Percentiles rank a stretch among this genome's conserved stretches.
These are phyloP conservation scores for Tuber microsphaerosporum DNA, from an alignment of 495 filamentous ascomycete species.

Conservation along the genomic window DNA sequence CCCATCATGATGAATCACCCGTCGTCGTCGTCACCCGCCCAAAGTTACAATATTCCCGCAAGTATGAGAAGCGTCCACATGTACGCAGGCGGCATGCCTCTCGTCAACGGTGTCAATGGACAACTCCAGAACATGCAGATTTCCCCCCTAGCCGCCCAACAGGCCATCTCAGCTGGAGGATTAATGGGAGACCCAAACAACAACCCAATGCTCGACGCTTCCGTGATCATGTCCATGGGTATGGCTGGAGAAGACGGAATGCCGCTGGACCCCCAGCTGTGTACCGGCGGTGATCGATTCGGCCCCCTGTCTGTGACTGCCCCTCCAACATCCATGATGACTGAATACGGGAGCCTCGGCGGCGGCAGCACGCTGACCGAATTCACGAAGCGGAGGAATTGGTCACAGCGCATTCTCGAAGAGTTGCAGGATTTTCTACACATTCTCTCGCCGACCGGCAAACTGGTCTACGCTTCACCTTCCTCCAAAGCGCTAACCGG, in stretches of 20 bases:
- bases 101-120: conserved; percentile 39
- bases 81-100: conserved; percentile 30
- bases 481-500: conserved; percentile 73
- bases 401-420: conserved; percentile 80
- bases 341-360: conserved; percentile 40
- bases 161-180: conserved; percentile 29
- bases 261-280: conserved; percentile 38
- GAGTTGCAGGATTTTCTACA: conserved; percentile 86
- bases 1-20: conserved; percentile 40
- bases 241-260: conserved; percentile 37
- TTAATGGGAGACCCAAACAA: conserved; percentile 32
- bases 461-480: conserved; percentile 76
- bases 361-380: conserved; percentile 65
- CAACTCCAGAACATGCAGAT: conserved; percentile 40
- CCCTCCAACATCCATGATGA: conserved; percentile 38
- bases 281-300: conserved; percentile 36
- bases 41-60: conserved; percentile 30
- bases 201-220: conserved; percentile 30
- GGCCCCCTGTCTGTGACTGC: conserved; percentile 32
- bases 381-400: conserved; percentile 77
- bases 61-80: conserved; percentile 35
- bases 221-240: conserved; percentile 38
- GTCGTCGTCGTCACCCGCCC: conserved; percentile 32
- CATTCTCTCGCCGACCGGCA: conserved; percentile 75
- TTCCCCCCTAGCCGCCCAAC: conserved; percentile 36